Base-by-base conservation (phyloP, 1,284 basidiomycete genomes). In the Cryptococcus sp. region DNA sequence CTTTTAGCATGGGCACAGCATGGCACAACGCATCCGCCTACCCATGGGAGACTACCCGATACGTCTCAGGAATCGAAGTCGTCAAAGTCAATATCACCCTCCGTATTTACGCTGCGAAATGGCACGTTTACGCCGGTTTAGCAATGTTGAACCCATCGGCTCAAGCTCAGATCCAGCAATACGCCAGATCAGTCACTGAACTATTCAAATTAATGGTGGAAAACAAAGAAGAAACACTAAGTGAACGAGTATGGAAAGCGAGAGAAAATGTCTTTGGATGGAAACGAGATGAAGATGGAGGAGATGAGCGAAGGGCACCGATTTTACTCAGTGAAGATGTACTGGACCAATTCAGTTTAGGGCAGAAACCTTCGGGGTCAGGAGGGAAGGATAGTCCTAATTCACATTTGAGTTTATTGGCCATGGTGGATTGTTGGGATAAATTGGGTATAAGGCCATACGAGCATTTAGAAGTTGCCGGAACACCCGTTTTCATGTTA, bases 381-480 rank as follows among this genome's bases (percentile, higher is more conserved):
- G 52, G 63, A 32, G 50, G 55, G 34, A 57, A 54, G 13, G 56
- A 37, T 32, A 48, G 57, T 41, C 68, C 71, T 13, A 98, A 98
- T 75, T 96, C 91, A 10, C 96, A 98, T 75, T 84, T 98, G 52
- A 88, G 91, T 7, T 81, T 98, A n/a, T 83, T 98, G 46, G 93
- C 94, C 14, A 98, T 98, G 89, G 96, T 98, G 36, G 96, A 98
- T 76, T 96, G 91, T 71, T 98, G 95, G 96, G 87, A 90, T 8
- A 82, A 84, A 48, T 84, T 98, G 53, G 80, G 80, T 4, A 93
- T 98, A 71, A 84, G 90, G 56, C 96, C 95, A 0, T 97, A 91
- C 72, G 85, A 85, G 43, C 93, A 98, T 78, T 85, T 98, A 58
- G 84, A 89, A 32, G 84, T 98, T 44, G 95, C 95, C 0, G 95